Base-by-base conservation (phyloP, 306 rosid genomes). In the Datisca glomerata region DNA sequence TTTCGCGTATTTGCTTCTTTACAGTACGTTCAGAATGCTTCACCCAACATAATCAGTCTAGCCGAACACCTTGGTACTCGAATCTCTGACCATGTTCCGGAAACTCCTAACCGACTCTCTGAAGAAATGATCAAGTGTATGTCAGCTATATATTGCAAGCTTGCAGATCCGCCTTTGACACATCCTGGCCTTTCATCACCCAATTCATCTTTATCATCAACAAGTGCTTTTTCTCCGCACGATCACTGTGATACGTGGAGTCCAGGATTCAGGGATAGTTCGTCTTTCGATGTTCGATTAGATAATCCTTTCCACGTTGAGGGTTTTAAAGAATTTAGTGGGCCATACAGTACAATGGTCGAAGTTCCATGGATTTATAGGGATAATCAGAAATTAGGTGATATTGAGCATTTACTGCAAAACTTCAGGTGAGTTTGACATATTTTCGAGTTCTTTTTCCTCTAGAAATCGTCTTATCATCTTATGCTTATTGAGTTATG, bases 91-190 rank as follows among this genome's bases (percentile, higher is more conserved):
- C 94, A 84, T 63, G 51, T 85, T 38, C 80, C 73, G 2, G 74
- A 70, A 45, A 50, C 71, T 25, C 86, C 96, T 29, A 91, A 91
- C 24, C 71, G 69, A 44, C 81, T 91, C 51, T 80, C 96, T 1
- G 98, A 91, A 65, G 96, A 91, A 18, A 84, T 91, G 98, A 61
- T 91, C 29, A 91, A 80, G 67, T 84, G 92, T 81, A 84, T 91
- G 67, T 70, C 98, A 45, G 73, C 74, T 17, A 73, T 91, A 66
- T 91, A 80, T 49, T 80, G 85, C 85, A 91, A 85, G 59, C 96
- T 91, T 49, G 49, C 92, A 15, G 96, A 80, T 36, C 87, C 98
- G 12, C 83, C 86, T 20, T 47, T 60, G 64, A 23, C 79, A 12
- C 71, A 77, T 28, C 71, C 73, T 41, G 91, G 79, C 61, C 76